Evolutionary conservation across 495 filamentous ascomycete genomes (phyloP), one percentile per base, ranked within the genome.

Genomic region (Trichoderma orchidacearum): DNA sequence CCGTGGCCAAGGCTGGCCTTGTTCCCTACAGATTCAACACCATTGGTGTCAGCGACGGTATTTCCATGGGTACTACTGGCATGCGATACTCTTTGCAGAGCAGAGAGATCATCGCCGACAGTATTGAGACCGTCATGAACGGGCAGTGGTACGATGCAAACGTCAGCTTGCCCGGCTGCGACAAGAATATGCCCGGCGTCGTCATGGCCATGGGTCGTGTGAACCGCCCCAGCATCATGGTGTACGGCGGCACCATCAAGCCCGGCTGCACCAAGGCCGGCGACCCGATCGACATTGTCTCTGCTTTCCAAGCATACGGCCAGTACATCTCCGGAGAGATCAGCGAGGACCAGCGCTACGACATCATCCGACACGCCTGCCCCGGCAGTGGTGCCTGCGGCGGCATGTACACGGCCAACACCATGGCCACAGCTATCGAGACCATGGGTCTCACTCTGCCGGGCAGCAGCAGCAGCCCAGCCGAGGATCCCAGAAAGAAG

Each of bases 111-210:
- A 98, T 98, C 64, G 93, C 93, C 60, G 94, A 98, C 71, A 91
- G 86, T 31, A 93, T 98, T 62, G 94, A 98, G 79, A 97, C 94
- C 6, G 93, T 97, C 36, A 98, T 98, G 93, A 82, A 89, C 51
- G 93, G 89, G 12, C 93, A 98, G 76, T 98, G 93, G 94, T 98
- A 98, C 68, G 93, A 98, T 70, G 93, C 87, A 65, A 97, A 97
- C 68, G 89, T 98, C 66, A 94, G 89, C 18, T 87, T 98, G 63
- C 93, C 93, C n/a, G 93, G 93, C 36, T 98, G 93, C 70, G 94
- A 98, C 78, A 98, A 98, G 84, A 98, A 98, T 72, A 96, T 98
- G 94, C 93, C 93, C 6, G 93, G 93, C 72, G 93, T 96, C 32
- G 72, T 96, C 58, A 98, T 98, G 75, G 94, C 93, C 38, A 96